Evolutionary conservation across 1,139 yeast species (phyloP).

Genomic region (Pichia sp.): DNA sequence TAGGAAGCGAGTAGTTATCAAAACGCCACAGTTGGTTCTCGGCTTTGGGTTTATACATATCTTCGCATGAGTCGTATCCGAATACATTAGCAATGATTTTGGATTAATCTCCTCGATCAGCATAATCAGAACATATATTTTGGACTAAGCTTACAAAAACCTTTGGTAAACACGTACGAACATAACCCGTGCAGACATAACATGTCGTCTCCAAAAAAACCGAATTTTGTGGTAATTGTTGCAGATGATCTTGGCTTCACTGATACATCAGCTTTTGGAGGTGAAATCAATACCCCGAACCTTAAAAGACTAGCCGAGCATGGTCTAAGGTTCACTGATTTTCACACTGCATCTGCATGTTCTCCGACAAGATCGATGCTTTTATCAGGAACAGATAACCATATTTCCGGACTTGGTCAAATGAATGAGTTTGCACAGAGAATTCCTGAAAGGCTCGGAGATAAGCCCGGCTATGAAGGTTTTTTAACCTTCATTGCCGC

Average conservation of each 20-base stretch:
- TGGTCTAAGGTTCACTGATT: conserved; percentile 53
- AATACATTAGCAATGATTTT: too few relatives aligned
- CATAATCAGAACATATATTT: too few relatives aligned
- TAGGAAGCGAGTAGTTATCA: too few relatives aligned
- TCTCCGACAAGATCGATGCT: conserved; percentile 63
- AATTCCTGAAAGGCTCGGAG: conserved; percentile 39
- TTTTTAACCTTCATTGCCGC: conserved; percentile 50
- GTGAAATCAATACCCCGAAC: conserved; percentile 56
- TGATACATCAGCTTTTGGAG: conserved; percentile 53
- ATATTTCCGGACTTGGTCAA: conserved; percentile 58
- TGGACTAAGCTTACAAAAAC: too few relatives aligned
- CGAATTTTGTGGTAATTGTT: conserved; percentile 51
- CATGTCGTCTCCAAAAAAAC: conserved; percentile 20
- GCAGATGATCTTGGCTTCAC: conserved; percentile 64
- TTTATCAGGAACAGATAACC: conserved; percentile 57
- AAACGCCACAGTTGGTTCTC: too few relatives aligned
- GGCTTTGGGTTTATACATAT: too few relatives aligned
- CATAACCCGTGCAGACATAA: too few relatives aligned
- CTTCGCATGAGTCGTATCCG: too few relatives aligned
- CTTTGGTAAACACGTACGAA: too few relatives aligned
- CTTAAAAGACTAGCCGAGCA: conserved; percentile 40
- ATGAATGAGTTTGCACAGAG: conserved; percentile 47
- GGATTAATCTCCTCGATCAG: too few relatives aligned
- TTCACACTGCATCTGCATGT: conserved; percentile 62
- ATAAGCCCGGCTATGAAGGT: conserved; percentile 56